A percentile compares a stretch with the other conserved stretches of the same genome.
These are phyloP conservation scores for Plantago ovata DNA, from an alignment of 257 asterid species.

Conservation along the genomic window DNA sequence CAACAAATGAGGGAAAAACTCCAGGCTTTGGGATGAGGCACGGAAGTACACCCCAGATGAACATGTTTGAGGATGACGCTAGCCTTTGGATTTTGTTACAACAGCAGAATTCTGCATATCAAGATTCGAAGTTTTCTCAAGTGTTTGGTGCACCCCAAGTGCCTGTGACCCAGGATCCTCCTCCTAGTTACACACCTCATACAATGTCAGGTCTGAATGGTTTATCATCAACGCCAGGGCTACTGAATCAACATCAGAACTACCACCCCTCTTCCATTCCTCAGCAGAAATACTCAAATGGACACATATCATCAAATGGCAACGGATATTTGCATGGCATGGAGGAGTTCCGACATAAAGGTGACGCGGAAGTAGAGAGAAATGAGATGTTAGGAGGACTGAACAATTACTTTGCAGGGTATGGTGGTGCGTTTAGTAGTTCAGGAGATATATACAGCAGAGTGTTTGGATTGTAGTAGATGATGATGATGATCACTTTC, in stretches of 20 bases:
- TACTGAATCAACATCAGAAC: background rate
- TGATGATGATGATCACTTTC: no score
- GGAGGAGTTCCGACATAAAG: background rate
- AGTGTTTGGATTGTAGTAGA: slow-evolving; percentile 57
- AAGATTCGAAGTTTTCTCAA: background rate
- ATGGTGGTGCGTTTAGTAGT: background rate
- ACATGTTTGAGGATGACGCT: slow-evolving; percentile 48
- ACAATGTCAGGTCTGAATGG: background rate
- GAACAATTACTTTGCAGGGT: background rate
- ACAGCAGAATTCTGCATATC: background rate
- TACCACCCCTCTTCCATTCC: background rate
- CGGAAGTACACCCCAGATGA: slow-evolving; percentile 27
- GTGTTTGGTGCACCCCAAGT: background rate
- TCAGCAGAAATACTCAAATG: slow-evolving; percentile 1
- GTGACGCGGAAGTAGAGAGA: background rate
- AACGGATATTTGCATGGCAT: background rate
- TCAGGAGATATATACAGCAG: slow-evolving; percentile 48
- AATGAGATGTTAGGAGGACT: no score
- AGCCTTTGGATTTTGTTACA: slow-evolving; percentile 70
- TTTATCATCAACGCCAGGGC: background rate
- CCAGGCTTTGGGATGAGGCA: slow-evolving; percentile 40
- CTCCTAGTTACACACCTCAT: background rate
- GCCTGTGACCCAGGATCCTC: background rate
- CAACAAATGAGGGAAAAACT: slow-evolving; percentile 31
- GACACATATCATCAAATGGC: background rate